Evolutionary conservation across 2,329 filamentous ascomycete genomes (phyloP), one percentile per base, ranked within the genome.

Genomic region (Pezicula carpinea): DNA sequence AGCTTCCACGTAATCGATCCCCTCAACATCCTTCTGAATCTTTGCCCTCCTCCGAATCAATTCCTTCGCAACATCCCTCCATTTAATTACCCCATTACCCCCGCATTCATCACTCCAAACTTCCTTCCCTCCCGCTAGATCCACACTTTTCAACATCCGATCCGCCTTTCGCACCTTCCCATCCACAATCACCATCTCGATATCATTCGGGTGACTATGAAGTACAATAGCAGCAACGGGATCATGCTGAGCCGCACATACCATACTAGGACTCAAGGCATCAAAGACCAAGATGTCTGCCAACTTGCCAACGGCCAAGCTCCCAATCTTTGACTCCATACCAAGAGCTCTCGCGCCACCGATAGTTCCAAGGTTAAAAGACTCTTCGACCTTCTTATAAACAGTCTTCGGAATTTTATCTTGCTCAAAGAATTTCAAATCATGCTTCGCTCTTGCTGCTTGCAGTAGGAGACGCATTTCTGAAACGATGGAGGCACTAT

Each of bases 281-380:
- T 74, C 69, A 42, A 75, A 76, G 0, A 78, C 61, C 3, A 74
- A 62, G 0, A 79, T 49, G 57, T 78, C 75, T 2, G 75, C 75
- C 29, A 62, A 59, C 50, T 70, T 70, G 0, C 73, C 73, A 11
- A 67, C 68, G n/a, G 59, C 60, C 33, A 79, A 62, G 15, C 65
- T 68, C 0, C 74, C 75, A 19, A 75, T 62, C 38, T 68, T 53
- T 8, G 64, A 55, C 17, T 65, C 64, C 64, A 75, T 63, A 1
- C 68, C 64, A 3, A 68, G 58, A 0, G 71, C 70, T 46, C 65
- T 59, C 1, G 73, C 73, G 0, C 72, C 72, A 2, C 64, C 60
- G n/a, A 76, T 65, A 0, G 73, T 77, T 0, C 64, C 73, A 5
- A 77, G 64, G 50, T 76, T 75, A 56, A 73, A 77, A 2, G 65